Percentiles rank a stretch among this genome's conserved stretches.
Evolutionary conservation across 345 rosid species (phyloP).

Genomic region (Erucastrum elatum): DNA sequence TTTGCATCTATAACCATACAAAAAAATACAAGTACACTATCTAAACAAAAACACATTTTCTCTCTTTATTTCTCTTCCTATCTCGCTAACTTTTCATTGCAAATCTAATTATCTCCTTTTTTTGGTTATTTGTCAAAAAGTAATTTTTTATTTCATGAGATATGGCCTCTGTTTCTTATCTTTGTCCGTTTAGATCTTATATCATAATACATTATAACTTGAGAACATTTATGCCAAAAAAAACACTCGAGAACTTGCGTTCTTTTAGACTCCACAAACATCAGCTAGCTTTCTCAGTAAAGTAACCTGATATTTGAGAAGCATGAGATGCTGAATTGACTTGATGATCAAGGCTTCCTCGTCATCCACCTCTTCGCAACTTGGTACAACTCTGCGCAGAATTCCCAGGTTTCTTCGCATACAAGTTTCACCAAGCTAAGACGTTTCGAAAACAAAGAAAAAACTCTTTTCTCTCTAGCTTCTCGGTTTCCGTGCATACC

Average conservation of each 20-base stretch:
- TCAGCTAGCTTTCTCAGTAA: constrained; percentile 44
- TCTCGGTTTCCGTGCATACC: too few species aligned
- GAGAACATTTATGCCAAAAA: background rate
- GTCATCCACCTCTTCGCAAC: constrained; percentile 44
- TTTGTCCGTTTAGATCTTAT: background rate
- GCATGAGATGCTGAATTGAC: constrained; percentile 48
- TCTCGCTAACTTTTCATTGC: too few species aligned
- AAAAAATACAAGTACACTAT: too few species aligned
- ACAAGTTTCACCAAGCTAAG: constrained; percentile 29
- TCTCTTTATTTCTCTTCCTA: too few species aligned
- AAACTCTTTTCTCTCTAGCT: too few species aligned
- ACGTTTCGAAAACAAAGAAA: too few species aligned
- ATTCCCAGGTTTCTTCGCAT: constrained; percentile 40
- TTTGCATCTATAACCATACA: too few species aligned
- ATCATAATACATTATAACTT: constrained; percentile 18
- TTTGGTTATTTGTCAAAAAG: too few species aligned
- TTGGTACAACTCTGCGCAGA: constrained; percentile 49
- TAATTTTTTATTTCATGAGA: too few species aligned
- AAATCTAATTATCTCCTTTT: too few species aligned
- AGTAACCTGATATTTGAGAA: constrained; percentile 47
- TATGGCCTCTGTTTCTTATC: background rate
- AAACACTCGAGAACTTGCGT: constrained; percentile 22
- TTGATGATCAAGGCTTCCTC: constrained; percentile 50
- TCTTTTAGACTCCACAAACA: constrained; percentile 38
- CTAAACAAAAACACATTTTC: too few species aligned